Percentiles rank a stretch among this genome's conserved stretches.
Conservation (phyloP, 2,329 filamentous ascomycete genomes). For the Xylaria multiplex region DNA sequence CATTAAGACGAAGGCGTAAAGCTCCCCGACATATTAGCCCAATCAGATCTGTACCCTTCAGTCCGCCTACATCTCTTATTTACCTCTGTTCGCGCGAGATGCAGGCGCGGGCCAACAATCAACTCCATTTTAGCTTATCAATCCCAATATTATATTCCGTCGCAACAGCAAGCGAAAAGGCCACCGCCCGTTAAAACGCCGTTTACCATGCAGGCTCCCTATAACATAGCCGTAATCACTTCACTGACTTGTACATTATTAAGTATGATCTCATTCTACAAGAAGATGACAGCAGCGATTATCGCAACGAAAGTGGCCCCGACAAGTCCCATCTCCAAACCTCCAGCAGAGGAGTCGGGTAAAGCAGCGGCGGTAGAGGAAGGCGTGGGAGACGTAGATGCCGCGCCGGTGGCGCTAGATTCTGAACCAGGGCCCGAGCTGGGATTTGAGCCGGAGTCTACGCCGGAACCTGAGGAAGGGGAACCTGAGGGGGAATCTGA, state of each 20-base stretch:
- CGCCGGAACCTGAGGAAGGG: conserved; percentile 46
- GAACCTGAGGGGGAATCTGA: conserved; percentile 42
- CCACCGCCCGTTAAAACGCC: neutral
- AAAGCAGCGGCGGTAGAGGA: conserved; percentile 20
- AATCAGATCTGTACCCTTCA: neutral
- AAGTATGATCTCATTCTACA: conserved; percentile 41
- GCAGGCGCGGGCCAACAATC: neutral
- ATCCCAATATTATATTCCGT: neutral
- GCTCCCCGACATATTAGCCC: neutral
- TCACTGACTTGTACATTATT: neutral
- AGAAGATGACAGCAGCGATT: conserved; percentile 48
- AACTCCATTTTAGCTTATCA: neutral
- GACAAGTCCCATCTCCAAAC: neutral
- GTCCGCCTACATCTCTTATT: neutral
- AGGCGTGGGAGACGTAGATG: conserved; percentile 36
- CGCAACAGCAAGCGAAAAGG: neutral
- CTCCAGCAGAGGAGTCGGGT: neutral
- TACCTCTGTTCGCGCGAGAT: too few relatives aligned
- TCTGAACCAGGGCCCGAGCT: conserved; percentile 4
- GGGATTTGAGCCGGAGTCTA: conserved; percentile 31
- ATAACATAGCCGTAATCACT: neutral
- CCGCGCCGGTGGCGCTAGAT: conserved; percentile 31
- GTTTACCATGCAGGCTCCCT: too few relatives aligned
- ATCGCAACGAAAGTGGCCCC: conserved; percentile 47
- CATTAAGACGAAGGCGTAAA: neutral